Evolutionary conservation across 495 filamentous ascomycete species (phyloP).

Genomic region (Immersiella caudata): DNA sequence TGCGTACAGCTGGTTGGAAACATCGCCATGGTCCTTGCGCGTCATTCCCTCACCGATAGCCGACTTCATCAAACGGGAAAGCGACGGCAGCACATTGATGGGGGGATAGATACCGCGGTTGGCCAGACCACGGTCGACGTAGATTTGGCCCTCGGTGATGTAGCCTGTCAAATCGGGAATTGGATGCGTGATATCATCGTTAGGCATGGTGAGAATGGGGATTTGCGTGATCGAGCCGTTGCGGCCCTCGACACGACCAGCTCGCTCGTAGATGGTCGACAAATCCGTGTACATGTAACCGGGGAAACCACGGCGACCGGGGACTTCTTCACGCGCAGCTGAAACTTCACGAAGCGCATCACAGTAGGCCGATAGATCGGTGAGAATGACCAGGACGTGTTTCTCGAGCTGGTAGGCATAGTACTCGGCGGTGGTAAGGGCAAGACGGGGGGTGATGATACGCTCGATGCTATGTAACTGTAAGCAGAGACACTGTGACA

Average conservation of each 20-base stretch:
- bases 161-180: slow-evolving; percentile 99
- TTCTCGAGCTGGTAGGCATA: slow-evolving; percentile 99
- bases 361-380: slow-evolving; percentile 96
- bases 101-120: slow-evolving; percentile 98
- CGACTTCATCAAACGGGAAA: slow-evolving; percentile 99
- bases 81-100: slow-evolving; percentile 97
- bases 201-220: slow-evolving; percentile 98
- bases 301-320: slow-evolving; percentile 98
- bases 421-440: slow-evolving; percentile 98
- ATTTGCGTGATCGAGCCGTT: slow-evolving; percentile 99
- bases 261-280: slow-evolving; percentile 99
- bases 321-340: slow-evolving; percentile 97
- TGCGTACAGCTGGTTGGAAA: slow-evolving; percentile 98
- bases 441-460: slow-evolving; percentile 99
- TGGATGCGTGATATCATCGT: slow-evolving; percentile 99
- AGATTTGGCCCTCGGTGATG: slow-evolving; percentile 99
- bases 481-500: slow-evolving; percentile 27
- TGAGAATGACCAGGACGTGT: slow-evolving; percentile 98
- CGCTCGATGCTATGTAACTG: slow-evolving; percentile 79
- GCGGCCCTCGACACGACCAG: slow-evolving; percentile 94
- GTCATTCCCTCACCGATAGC: slow-evolving; percentile 97
- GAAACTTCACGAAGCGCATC: slow-evolving; percentile 98
- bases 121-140: slow-evolving; percentile 89
- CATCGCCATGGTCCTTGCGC: slow-evolving; percentile 93
- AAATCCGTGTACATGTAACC: slow-evolving; percentile 99